Base-by-base conservation (phyloP, 176 grass and related monocot species). In the Paspalum vaginatum region DNA sequence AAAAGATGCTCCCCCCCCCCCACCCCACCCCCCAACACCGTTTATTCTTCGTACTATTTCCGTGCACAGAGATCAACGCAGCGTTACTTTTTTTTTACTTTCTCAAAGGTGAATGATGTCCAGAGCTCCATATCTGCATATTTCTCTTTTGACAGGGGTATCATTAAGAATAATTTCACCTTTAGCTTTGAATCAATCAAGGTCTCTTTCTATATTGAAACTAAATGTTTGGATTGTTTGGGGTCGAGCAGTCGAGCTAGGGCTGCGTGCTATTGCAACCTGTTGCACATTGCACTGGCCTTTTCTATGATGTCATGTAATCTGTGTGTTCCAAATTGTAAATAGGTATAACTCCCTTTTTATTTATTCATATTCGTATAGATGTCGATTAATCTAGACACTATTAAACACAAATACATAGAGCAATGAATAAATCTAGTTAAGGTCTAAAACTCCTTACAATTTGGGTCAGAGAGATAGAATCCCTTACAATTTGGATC, bases 141-240 rank as follows among this genome's bases (percentile, higher is more conserved):
- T 56, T 15, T 70, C 32, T 69, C 79, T 70, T 70, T 46, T 60
- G 42, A 51, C 58, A 41, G 14, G 18, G 43, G 41, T 9, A 6
- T 27, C 66, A 81, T 72, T 72, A 41, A 15, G 48, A 16, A 68
- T 17, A 76, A 54, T 87, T 83, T 54, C 17, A 60, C 48, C 79
- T 87, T 87, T 65, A 57, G 65, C 49, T 66, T 65, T 78, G 48
- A 57, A 42, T 24, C n/a, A n/a, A n/a, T n/a, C 9, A 17, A 22
- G 56, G 55, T 20, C 12, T 32, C 48, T 51, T 65, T 83, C 45
- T 50, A 38, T 21, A 14, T 38, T 76, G 61, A 87, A 76, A 8
- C 20, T 20, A 24, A 9, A 32, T 61, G 43, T 44, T 68, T 56
- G 57, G 69, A 74, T 67, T 66, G 61, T 41, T 56, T 74, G 59